phyloP scores from a whole-genome alignment of 805 yeast species.

The Saccharomyces eubayanus region DNA sequence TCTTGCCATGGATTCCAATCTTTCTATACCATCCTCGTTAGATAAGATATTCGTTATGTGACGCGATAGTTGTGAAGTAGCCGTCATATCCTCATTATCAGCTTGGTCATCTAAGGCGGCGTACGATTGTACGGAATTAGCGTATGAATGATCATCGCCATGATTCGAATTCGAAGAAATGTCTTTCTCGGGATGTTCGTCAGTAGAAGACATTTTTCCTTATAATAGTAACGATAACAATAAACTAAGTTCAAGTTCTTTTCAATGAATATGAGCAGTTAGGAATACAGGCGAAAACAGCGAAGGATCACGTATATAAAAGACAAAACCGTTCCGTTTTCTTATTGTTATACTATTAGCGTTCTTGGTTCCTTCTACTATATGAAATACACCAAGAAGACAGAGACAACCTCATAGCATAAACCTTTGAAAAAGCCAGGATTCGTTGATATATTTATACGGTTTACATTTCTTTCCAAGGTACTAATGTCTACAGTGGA shows the following conservation, averaged over 20 bases:
- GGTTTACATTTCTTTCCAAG: not conserved
- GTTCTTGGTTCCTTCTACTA: not conserved
- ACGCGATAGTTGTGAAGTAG: conserved; percentile 24
- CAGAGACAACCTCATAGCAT: not conserved
- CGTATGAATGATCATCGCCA: conserved; percentile 15
- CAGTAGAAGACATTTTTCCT: conserved; percentile 15
- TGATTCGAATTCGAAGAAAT: conserved; percentile 11
- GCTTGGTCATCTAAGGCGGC: conserved; percentile 5
- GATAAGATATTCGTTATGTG: conserved; percentile 28
- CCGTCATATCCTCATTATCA: conserved; percentile 20
- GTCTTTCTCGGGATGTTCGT: conserved; percentile 14
- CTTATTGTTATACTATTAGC: not conserved
- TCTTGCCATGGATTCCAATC: conserved; percentile 43
- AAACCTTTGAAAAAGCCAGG: not conserved
- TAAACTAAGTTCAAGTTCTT: not conserved
- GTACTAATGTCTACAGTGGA: not conserved
- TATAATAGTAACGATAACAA: not conserved
- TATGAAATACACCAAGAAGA: not conserved
- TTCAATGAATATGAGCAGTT: not conserved
- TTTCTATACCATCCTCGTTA: conserved; percentile 32
- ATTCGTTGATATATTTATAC: not conserved
- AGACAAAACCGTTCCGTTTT: not conserved
- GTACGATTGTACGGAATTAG: conserved; percentile 21
- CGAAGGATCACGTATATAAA: not conserved
- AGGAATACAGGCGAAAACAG: not conserved